Evolutionary conservation across 345 rosid genomes (phyloP).

Genomic region (Punica granatum): DNA sequence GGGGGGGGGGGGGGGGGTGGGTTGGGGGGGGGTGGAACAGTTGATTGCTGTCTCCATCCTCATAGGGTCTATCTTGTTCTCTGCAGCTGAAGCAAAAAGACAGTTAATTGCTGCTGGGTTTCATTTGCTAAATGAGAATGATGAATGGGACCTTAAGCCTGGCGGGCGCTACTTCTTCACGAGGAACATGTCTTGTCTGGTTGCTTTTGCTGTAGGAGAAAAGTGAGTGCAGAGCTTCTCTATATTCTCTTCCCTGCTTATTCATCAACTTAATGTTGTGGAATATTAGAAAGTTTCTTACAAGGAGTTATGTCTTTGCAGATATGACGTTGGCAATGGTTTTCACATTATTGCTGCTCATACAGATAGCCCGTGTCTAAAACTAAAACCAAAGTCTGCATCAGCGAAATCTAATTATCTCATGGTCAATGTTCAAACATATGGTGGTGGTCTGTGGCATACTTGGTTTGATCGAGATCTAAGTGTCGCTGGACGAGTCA

Average conservation of each 20-base stretch:
- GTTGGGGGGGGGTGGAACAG: no score
- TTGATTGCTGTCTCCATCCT: background rate
- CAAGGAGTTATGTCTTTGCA: conserved; percentile 24
- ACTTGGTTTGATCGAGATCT: conserved; percentile 98
- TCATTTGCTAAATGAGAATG: conserved; percentile 60
- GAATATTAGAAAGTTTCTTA: background rate
- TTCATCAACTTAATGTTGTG: background rate
- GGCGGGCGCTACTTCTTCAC: conserved; percentile 95
- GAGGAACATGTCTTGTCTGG: conserved; percentile 84
- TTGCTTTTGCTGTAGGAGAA: conserved; percentile 89
- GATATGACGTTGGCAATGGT: conserved; percentile 74
- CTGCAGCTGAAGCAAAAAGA: conserved; percentile 77
- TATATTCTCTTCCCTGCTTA: background rate
- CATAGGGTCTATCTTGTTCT: background rate
- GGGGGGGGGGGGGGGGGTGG: no score
- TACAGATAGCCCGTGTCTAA: conserved; percentile 93
- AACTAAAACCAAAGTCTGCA: conserved; percentile 86
- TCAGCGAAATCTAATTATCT: conserved; percentile 75
- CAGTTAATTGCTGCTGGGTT: conserved; percentile 69
- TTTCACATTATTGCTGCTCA: conserved; percentile 91
- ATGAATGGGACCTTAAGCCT: conserved; percentile 83
- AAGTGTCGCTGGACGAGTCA: conserved; percentile 91
- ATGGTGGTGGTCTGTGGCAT: conserved; percentile 97
- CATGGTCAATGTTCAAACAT: conserved; percentile 92
- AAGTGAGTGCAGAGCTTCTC: conserved; percentile 38